Percentiles rank a stretch among this genome's conserved stretches.
Evolutionary conservation across 2,329 filamentous ascomycete species (phyloP).

Genomic region (Cercospora berteroae): DNA sequence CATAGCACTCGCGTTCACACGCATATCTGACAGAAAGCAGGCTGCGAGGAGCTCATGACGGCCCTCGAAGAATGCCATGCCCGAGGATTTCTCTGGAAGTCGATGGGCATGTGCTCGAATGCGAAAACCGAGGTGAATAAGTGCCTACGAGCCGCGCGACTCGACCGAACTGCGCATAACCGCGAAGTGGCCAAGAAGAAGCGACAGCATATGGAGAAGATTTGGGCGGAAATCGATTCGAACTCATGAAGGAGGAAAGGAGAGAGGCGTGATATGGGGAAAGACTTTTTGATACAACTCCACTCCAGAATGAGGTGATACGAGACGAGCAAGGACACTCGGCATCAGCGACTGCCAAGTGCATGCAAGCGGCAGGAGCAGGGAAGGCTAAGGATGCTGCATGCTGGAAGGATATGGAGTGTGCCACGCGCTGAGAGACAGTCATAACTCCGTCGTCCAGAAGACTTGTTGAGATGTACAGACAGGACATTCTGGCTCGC

Average conservation of each 20-base stretch:
- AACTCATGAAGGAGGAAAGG: constrained; percentile 53
- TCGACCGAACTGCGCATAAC: constrained; percentile 75
- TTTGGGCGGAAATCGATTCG: constrained; percentile 75
- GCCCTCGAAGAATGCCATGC: constrained; percentile 95
- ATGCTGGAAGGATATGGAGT: not conserved
- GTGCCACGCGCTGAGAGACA: not conserved
- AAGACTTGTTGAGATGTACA: not conserved
- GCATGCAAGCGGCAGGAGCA: too few species aligned
- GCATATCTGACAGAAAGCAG: constrained; percentile 49
- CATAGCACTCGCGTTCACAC: not conserved
- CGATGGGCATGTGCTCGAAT: constrained; percentile 83
- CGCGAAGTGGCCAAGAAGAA: constrained; percentile 67
- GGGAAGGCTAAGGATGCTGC: not conserved
- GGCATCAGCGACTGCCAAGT: not conserved
- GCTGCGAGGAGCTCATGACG: constrained; percentile 90
- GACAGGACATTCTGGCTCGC: not conserved
- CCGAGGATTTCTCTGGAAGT: constrained; percentile 87
- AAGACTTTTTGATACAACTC: not conserved
- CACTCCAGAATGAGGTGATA: not conserved
- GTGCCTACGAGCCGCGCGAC: constrained; percentile 77
- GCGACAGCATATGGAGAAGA: constrained; percentile 69
- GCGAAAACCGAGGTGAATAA: constrained; percentile 80
- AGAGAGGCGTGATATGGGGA: not conserved
- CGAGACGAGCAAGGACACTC: not conserved
- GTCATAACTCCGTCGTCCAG: not conserved